A percentile compares a stretch with the other conserved stretches of the same genome.
Evolutionary conservation across 75 land plant genomes (phyloP).

Genomic region (Picea sitchensis): DNA sequence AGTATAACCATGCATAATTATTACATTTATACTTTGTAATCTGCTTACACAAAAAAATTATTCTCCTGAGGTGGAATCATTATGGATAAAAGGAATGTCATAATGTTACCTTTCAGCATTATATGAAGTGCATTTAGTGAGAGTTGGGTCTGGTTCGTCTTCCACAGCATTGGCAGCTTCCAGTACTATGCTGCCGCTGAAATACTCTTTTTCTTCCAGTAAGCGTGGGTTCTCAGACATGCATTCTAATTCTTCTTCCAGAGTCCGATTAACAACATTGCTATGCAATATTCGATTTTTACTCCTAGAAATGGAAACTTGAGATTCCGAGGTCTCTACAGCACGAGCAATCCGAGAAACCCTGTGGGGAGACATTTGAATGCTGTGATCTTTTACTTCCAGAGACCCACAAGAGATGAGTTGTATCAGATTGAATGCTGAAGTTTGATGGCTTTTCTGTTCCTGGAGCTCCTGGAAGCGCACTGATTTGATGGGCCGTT

Average conservation of each 20-base stretch:
- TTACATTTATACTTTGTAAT: too few relatives aligned
- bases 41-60: background rate
- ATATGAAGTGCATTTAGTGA: slow-evolving; percentile 55
- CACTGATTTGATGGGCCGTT: background rate
- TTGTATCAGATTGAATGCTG: background rate
- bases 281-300: too few relatives aligned
- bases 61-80: background rate
- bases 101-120: slow-evolving; percentile 53
- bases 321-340: background rate
- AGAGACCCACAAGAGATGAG: slow-evolving; percentile 1
- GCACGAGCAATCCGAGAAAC: background rate
- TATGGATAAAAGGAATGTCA: background rate
- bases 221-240: slow-evolving; percentile 56
- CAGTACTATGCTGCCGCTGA: slow-evolving; percentile 62
- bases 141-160: slow-evolving; percentile 16
- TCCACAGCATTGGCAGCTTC: slow-evolving; percentile 20
- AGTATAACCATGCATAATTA: background rate
- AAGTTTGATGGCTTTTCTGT: background rate
- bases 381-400: background rate
- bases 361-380: background rate
- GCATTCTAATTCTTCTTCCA: slow-evolving; percentile 34
- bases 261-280: background rate
- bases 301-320: background rate
- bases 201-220: slow-evolving; percentile 62
- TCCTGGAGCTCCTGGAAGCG: background rate